Evolutionary conservation across 331 rosid genomes (phyloP), one percentile per base, ranked within the genome.

Genomic region (Malus hybrid): DNA sequence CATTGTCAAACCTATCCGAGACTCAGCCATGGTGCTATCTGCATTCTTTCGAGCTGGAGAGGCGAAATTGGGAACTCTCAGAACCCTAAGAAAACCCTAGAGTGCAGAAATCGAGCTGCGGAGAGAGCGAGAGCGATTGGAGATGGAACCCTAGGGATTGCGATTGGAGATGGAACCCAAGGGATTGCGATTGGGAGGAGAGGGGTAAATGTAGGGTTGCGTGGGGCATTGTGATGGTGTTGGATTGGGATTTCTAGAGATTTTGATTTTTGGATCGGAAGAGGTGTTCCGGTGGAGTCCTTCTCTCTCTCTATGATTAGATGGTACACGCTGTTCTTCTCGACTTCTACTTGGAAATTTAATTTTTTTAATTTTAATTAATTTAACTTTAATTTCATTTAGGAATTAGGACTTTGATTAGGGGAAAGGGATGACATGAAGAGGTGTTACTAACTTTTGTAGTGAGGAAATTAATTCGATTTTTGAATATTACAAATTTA

Each of bases 1-100:
- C 54, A 63, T 48, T 50, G 28, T 79, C 22, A 76, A 44, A 77
- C 75, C 77, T 70, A 72, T 52, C 87, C 87, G 20, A 75, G 85
- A 64, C 84, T 84, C 76, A 75, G 54, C 81, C 85, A 83, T 76
- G 62, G 55, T 65, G 39, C 66, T 55, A 69, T 78, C 83, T 34
- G 85, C 85, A 73, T 80, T 80, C 73, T 69, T 78, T 76, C 15
- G 2, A 32, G 20, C 57, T 16, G 24, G 12, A 10, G 27, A 33
- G 14, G 14, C 9, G 46, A 31, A 57, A 34, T 72, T 22, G 19
- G 20, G 33, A 15, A 28, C 33, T 29, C 39, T 15, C 8, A 28
- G 20, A 6, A 62, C 20, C 67, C 67, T 62, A 62, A 28, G 22
- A 27, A 4, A 65, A 65, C 27, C 24, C 69, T 32, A 6, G 19